phyloP scores from a whole-genome alignment of 768 basidiomycete genomes.

The Trametes elegans region DNA sequence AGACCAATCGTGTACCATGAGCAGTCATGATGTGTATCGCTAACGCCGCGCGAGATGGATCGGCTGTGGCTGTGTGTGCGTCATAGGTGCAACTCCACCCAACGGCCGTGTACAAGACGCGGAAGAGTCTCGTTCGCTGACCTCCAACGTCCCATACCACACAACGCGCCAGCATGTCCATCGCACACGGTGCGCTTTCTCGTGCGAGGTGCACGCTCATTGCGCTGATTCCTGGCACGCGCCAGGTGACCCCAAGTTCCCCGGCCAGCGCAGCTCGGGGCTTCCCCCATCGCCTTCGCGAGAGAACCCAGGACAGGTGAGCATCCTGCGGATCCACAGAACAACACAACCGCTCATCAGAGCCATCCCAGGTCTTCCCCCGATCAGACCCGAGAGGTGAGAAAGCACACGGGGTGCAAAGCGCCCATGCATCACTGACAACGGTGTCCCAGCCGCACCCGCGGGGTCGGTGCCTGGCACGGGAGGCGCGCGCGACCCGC shows the following conservation, averaged over 20 bases:
- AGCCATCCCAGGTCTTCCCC: constrained; percentile 44
- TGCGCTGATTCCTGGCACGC: background rate
- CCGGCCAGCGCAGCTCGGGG: constrained; percentile 32
- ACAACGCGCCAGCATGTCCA: background rate
- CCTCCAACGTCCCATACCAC: background rate
- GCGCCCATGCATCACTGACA: background rate
- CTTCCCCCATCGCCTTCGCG: constrained; percentile 43
- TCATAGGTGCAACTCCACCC: background rate
- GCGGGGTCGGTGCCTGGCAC: constrained; percentile 23
- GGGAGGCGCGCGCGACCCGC: constrained; percentile 21
- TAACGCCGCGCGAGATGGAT: background rate
- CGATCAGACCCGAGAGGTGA: constrained; percentile 43
- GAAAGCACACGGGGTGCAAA: background rate
- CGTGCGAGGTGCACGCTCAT: background rate
- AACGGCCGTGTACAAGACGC: background rate
- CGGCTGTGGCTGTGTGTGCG: constrained; percentile 1
- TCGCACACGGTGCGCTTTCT: background rate
- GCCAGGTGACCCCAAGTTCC: constrained; percentile 43
- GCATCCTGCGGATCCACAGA: background rate
- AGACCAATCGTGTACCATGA: background rate
- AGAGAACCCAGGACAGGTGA: constrained; percentile 48
- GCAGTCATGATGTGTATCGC: background rate
- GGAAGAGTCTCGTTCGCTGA: background rate
- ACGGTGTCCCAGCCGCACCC: constrained; percentile 21
- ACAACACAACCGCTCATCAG: background rate